Evolutionary conservation across 1,284 basidiomycete genomes (phyloP).

Genomic region (Vanrija pseudolonga): DNA sequence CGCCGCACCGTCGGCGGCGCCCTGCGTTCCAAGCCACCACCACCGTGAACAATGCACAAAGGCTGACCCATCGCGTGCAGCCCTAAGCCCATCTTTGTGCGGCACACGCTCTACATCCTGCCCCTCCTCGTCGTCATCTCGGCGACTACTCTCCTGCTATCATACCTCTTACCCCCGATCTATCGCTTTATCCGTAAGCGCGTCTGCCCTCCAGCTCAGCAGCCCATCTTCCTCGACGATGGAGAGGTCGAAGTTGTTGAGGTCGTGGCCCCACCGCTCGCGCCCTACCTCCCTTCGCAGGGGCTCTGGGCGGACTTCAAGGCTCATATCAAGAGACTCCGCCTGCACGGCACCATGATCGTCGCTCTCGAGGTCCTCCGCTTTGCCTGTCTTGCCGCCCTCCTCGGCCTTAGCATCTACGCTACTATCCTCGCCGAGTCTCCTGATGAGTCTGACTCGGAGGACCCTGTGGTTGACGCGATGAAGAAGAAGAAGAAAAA

Average conservation of each 20-base stretch:
- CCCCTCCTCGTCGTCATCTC: slow-evolving; percentile 40
- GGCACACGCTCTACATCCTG: slow-evolving; percentile 41
- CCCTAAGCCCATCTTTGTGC: slow-evolving; percentile 31
- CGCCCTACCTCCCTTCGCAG: slow-evolving; percentile 36
- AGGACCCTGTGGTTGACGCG: neutral
- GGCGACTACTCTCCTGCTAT: slow-evolving; percentile 27
- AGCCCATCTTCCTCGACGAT: slow-evolving; percentile 28
- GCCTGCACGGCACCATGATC: slow-evolving; percentile 37
- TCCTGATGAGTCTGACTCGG: slow-evolving; percentile 18
- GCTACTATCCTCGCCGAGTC: slow-evolving; percentile 44
- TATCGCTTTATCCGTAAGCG: neutral
- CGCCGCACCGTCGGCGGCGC: no score
- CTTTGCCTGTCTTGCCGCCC: slow-evolving; percentile 32
- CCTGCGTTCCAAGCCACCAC: no score
- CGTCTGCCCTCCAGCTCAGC: slow-evolving; percentile 7
- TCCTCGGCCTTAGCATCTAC: slow-evolving; percentile 45
- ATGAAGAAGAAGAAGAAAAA: slow-evolving; percentile 39
- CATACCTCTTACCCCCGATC: slow-evolving; percentile 23
- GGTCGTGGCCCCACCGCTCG: slow-evolving; percentile 17
- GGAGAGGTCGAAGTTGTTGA: slow-evolving; percentile 21
- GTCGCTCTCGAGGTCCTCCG: slow-evolving; percentile 43
- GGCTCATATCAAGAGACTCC: slow-evolving; percentile 35
- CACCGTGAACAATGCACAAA: no score
- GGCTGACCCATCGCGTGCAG: slow-evolving; percentile 12
- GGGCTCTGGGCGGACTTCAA: slow-evolving; percentile 42